These are phyloP conservation scores for Cyclotella atomus DNA, from an alignment of 108 stramenopile species.

Conservation along the genomic window DNA sequence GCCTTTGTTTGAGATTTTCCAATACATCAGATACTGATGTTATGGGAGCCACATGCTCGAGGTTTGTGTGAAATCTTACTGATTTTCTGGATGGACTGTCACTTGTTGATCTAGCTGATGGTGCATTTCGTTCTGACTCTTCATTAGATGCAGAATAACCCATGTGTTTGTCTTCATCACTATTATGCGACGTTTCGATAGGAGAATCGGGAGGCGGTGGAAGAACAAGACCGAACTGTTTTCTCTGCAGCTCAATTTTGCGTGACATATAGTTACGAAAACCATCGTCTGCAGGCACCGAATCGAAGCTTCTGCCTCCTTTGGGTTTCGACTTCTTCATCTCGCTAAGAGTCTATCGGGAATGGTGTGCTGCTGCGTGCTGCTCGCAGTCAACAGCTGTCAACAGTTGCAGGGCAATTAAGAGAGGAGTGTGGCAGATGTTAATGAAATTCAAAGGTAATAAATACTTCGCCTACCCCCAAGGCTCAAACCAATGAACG, in stretches of 20 bases:
- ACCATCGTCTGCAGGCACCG: slow-evolving; percentile 58
- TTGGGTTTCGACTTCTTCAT: background rate
- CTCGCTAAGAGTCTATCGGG: no score
- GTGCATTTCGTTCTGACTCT: background rate
- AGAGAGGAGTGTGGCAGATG: no score
- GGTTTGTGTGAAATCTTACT: slow-evolving; percentile 42
- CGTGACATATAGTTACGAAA: slow-evolving; percentile 86
- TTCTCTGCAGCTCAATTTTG: slow-evolving; percentile 80
- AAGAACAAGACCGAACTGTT: slow-evolving; percentile 71
- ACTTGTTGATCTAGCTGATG: no score
- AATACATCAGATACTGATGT: slow-evolving; percentile 42
- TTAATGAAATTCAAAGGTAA: no score
- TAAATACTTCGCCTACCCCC: no score
- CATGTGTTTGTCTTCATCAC: background rate
- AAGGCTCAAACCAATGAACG: no score
- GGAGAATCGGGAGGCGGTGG: slow-evolving; percentile 56
- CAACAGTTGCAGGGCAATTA: no score
- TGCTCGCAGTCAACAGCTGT: no score
- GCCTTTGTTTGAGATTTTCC: slow-evolving; percentile 38
- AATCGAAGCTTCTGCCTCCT: slow-evolving; percentile 3
- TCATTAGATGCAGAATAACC: no score
- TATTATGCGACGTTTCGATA: background rate
- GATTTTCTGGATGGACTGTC: slow-evolving; percentile 28
- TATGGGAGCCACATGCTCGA: slow-evolving; percentile 10
- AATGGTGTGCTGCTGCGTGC: no score